phyloP scores from a whole-genome alignment of 495 filamentous ascomycete species.

The Trichoderma reesei region DNA sequence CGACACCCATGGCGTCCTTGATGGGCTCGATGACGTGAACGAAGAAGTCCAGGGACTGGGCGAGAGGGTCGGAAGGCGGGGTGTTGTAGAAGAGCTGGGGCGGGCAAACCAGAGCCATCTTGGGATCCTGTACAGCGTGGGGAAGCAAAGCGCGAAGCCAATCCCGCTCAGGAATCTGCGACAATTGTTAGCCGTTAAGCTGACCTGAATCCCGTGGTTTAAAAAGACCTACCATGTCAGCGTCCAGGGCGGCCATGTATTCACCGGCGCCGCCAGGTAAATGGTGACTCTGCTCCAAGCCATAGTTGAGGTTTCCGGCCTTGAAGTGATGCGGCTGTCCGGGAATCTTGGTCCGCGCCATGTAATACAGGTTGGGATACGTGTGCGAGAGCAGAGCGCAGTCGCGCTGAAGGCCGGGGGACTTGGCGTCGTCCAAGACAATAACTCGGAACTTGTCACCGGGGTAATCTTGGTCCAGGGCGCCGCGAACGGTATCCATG shows the following conservation, averaged over 20 bases:
- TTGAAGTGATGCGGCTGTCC: conserved; percentile 45
- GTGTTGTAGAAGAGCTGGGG: conserved; percentile 48
- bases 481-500: conserved; percentile 42
- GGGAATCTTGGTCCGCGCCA: conserved; percentile 34
- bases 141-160: conserved; percentile 43
- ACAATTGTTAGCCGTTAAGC: neutral
- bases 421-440: conserved; percentile 41
- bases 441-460: conserved; percentile 37
- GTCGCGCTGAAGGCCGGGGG: conserved; percentile 24
- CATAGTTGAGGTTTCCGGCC: conserved; percentile 45
- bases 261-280: conserved; percentile 34
- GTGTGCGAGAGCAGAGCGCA: conserved; percentile 17
- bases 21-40: conserved; percentile 41
- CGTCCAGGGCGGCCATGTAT: conserved; percentile 44
- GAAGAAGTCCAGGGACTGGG: conserved; percentile 38
- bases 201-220: neutral
- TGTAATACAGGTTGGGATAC: conserved; percentile 37
- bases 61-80: conserved; percentile 39
- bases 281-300: conserved; percentile 26
- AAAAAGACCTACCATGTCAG: conserved; percentile 33
- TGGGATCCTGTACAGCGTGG: conserved; percentile 37
- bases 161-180: conserved; percentile 37
- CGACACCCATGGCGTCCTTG: conserved; percentile 38
- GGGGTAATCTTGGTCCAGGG: conserved; percentile 41
- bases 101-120: conserved; percentile 42